Base-by-base conservation (phyloP, 768 basidiomycete genomes). In the Floccularia luteovirens region DNA sequence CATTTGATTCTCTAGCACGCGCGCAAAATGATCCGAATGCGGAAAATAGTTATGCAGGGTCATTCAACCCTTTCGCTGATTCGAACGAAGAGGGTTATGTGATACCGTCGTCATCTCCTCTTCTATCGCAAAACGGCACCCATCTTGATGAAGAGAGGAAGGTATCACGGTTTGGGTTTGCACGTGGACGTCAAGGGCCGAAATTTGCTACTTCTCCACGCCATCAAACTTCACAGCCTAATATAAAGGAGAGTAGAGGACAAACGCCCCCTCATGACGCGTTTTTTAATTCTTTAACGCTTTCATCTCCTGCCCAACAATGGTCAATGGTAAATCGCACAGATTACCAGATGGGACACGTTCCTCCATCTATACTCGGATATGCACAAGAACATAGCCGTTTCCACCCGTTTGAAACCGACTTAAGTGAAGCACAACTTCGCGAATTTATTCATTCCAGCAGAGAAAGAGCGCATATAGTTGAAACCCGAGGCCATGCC, bases 11-110 rank as follows among this genome's bases (percentile, higher is more conserved):
- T 4, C 54, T 66, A 23, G 54, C 63, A 28, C 50, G 62, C 3
- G 62, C 69, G 31, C 53, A 61, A 12, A 57, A 67, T 16, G 57
- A 66, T 4, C 47, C 55, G 11, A 39, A 53, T 33, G 47, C 64
- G 2, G 62, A 63, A 17, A 63, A 73, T 2, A 70, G 67, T 47
- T 89, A 89, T 52, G 66, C 77, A 3, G 86, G 86, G 0, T 77
- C 82, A 3, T 89, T 90, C 54, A 82, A 90, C 57, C 88, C 88
- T 0, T 90, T 90, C 49, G 78, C 75, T 7, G 84, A 89, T 41
- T 46, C 53, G 10, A 57, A 44, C 14, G 79, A 83, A 10, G 77
- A 78, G 8, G n/a, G 43, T n/a, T 47, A 24, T 19, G 31, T 39
- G 21, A 14, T 59, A n/a, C 45, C 53, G 17, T 50, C 64, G 12